Evolutionary conservation across 176 grass and related monocot species (phyloP).

Genomic region (Dendrocalamus sinicus): DNA sequence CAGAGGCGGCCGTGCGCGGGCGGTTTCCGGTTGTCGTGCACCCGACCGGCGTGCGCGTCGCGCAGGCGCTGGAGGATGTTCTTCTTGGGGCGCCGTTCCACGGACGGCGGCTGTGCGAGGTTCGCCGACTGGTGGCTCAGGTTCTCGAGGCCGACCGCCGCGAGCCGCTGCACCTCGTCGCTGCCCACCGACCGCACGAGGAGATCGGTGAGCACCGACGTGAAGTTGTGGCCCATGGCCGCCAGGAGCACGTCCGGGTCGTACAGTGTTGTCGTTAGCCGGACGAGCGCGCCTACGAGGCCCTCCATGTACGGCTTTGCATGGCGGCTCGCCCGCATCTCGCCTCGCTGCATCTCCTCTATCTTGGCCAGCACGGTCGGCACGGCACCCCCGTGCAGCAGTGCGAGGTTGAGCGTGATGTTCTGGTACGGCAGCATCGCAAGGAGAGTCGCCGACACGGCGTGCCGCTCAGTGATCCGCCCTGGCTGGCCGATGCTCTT

Average conservation of each 20-base stretch:
- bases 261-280: conserved; percentile 69
- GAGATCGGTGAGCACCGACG: conserved; percentile 65
- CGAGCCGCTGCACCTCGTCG: conserved; percentile 80
- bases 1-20: conserved; percentile 38
- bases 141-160: conserved; percentile 70
- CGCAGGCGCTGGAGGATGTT: conserved; percentile 58
- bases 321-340: conserved; percentile 55
- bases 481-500: conserved; percentile 51
- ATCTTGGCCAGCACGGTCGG: conserved; percentile 62
- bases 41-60: conserved; percentile 38
- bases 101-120: conserved; percentile 53
- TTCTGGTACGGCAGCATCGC: conserved; percentile 72
- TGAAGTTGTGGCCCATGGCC: conserved; percentile 65
- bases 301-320: conserved; percentile 73
- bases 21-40: conserved; percentile 51
- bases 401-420: conserved; percentile 64
- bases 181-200: conserved; percentile 58
- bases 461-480: conserved; percentile 67
- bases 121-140: conserved; percentile 64
- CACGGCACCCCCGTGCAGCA: conserved; percentile 55
- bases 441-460: conserved; percentile 62
- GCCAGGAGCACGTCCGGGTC: conserved; percentile 65
- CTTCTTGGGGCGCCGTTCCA: conserved; percentile 46
- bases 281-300: conserved; percentile 65
- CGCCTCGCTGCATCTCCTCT: conserved; percentile 69